Conservation (phyloP, 2,329 filamentous ascomycete species). For the Bipolaris zeicola region DNA sequence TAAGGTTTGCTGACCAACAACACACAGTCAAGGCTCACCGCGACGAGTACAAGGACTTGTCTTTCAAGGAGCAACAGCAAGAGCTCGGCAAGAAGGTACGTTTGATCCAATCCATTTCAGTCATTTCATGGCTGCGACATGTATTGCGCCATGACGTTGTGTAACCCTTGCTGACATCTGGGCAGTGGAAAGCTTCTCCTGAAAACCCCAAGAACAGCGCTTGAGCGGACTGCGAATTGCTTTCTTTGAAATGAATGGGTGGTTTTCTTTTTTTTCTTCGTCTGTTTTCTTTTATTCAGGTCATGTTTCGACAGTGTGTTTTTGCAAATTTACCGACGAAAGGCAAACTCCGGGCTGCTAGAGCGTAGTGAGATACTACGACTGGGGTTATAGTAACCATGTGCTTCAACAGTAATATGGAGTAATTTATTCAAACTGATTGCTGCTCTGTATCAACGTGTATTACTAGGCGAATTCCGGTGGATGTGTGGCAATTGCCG, state of each 20-base stretch:
- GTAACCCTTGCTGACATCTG: conserved; percentile 1
- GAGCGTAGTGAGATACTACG: conserved; percentile 10
- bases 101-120: neutral
- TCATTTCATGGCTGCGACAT: neutral
- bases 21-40: conserved; percentile 45
- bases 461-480: conserved; percentile 30
- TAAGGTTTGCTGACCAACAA: conserved; percentile 19
- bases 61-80: conserved; percentile 46
- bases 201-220: conserved; percentile 46
- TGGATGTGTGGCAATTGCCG: conserved; percentile 30
- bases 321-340: neutral
- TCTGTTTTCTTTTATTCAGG: neutral
- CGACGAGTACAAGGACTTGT: conserved; percentile 40
- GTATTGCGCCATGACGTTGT: neutral
- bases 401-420: conserved; percentile 30
- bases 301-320: neutral
- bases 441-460: conserved; percentile 12
- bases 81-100: conserved; percentile 44
- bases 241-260: neutral
- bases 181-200: conserved; percentile 43
- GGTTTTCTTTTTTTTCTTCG: neutral
- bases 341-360: conserved; percentile 5
- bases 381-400: conserved; percentile 13
- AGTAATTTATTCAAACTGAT: conserved; percentile 21
- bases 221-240: conserved; percentile 5